phyloP scores from a whole-genome alignment of 352 stramenopile genomes.

The Lagenidium sp. region DNA sequence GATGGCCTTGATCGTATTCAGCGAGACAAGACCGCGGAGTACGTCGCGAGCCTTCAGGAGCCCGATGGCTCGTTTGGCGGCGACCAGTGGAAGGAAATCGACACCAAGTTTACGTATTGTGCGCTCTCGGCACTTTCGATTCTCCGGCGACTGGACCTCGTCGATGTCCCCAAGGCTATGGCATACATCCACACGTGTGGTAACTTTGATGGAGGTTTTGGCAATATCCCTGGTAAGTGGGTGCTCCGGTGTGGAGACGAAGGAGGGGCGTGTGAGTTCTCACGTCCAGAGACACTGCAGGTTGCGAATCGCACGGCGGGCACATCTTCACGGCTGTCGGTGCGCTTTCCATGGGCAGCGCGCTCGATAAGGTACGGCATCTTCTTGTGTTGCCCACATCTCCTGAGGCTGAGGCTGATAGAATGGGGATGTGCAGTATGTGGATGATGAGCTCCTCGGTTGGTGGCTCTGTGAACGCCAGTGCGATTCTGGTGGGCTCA shows the following conservation, averaged over 20 bases:
- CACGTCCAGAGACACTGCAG: no score
- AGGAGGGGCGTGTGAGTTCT: no score
- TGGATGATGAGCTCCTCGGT: slow-evolving; percentile 86
- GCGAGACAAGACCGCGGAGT: slow-evolving; percentile 64
- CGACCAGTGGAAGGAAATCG: slow-evolving; percentile 96
- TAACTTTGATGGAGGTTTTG: slow-evolving; percentile 96
- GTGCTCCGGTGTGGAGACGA: not conserved
- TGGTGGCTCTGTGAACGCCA: slow-evolving; percentile 98
- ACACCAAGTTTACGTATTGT: slow-evolving; percentile 99
- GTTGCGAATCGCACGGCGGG: slow-evolving; percentile 96
- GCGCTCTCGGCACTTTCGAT: slow-evolving; percentile 93
- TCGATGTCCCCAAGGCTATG: slow-evolving; percentile 88
- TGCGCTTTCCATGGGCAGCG: slow-evolving; percentile 86
- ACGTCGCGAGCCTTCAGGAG: slow-evolving; percentile 91
- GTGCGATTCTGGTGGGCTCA: slow-evolving; percentile 92
- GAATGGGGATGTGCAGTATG: slow-evolving; percentile 25
- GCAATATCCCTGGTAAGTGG: slow-evolving; percentile 56
- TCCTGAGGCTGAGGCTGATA: no score
- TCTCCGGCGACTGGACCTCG: slow-evolving; percentile 75
- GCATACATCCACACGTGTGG: slow-evolving; percentile 93
- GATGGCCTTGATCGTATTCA: slow-evolving; percentile 80
- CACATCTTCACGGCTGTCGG: slow-evolving; percentile 97
- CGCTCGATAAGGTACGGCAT: slow-evolving; percentile 28
- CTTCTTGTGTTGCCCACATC: not conserved
- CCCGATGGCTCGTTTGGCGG: slow-evolving; percentile 95